phyloP scores from a whole-genome alignment of 768 basidiomycete genomes.

The Butyriboletus loyo region DNA sequence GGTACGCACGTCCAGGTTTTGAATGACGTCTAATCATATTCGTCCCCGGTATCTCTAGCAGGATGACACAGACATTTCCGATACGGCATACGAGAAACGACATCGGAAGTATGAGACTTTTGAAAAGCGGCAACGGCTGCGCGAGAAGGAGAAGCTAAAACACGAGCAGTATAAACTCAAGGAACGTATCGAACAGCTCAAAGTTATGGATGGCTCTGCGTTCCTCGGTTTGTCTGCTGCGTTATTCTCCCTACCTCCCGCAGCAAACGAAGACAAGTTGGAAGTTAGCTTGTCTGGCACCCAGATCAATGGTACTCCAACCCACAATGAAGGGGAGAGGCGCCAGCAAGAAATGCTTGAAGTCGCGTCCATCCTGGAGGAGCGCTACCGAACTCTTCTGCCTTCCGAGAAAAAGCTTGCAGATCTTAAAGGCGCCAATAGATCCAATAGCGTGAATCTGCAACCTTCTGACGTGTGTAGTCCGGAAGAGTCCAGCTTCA shows the following conservation, averaged over 20 bases:
- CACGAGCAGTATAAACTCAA: conserved; percentile 91
- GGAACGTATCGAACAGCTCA: conserved; percentile 82
- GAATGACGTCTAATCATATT: conserved; percentile 8
- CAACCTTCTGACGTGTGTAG: conserved; percentile 15
- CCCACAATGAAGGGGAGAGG: conserved; percentile 65
- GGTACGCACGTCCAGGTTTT: conserved; percentile 44
- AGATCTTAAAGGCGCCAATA: conserved; percentile 28
- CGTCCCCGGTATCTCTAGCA: conserved; percentile 25
- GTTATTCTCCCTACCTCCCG: conserved; percentile 45
- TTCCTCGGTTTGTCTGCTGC: conserved; percentile 63
- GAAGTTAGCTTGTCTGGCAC: conserved; percentile 31
- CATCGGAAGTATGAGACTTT: conserved; percentile 85
- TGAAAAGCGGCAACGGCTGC: conserved; percentile 79
- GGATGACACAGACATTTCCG: conserved; percentile 67
- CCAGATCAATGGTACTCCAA: conserved; percentile 37
- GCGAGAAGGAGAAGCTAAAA: conserved; percentile 90
- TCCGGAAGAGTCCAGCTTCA: conserved; percentile 13
- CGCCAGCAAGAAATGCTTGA: conserved; percentile 73
- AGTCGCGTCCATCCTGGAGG: conserved; percentile 61
- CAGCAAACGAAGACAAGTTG: conserved; percentile 23
- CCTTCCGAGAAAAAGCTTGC: conserved; percentile 56
- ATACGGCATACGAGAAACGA: conserved; percentile 75
- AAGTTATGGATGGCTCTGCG: conserved; percentile 65
- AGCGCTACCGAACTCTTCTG: conserved; percentile 71
- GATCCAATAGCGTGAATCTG: conserved; percentile 11